Evolutionary conservation across 345 rosid species (phyloP).

Genomic region (Microcos paniculata): DNA sequence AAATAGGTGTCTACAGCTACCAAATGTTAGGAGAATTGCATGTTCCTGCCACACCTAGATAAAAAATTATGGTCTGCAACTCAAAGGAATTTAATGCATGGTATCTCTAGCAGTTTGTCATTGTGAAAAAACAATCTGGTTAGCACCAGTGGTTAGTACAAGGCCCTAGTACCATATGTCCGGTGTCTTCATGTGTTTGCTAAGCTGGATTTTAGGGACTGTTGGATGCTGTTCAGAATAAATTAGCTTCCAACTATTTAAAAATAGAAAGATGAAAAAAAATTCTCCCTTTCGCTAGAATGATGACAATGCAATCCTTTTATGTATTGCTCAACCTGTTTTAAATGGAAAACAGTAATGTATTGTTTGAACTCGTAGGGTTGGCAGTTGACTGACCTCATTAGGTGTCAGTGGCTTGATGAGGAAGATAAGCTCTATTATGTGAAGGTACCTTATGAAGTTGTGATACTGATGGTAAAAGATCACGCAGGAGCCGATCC

Average conservation of each 20-base stretch:
- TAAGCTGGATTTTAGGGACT: not conserved
- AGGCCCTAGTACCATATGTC: not conserved
- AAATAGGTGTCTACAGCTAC: not conserved
- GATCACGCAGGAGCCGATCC: not conserved
- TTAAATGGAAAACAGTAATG: not conserved
- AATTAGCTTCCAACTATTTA: not conserved
- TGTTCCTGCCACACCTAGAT: not conserved
- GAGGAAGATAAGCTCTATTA: not conserved
- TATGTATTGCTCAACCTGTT: not conserved
- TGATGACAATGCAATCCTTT: not conserved
- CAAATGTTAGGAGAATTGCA: not conserved
- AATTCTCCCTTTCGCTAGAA: not conserved
- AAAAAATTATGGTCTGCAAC: not conserved
- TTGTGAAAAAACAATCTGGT: not conserved
- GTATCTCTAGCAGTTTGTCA: not conserved
- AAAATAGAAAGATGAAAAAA: not conserved
- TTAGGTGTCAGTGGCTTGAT: not conserved
- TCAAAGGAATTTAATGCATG: not conserved
- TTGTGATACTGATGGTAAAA: not conserved
- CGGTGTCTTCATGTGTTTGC: not conserved
- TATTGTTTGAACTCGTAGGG: not conserved
- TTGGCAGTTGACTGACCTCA: not conserved
- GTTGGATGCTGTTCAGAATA: not conserved
- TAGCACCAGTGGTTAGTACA: not conserved
- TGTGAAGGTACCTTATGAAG: not conserved